Percentiles rank a stretch among this genome's conserved stretches.
phyloP scores from a whole-genome alignment of 352 stramenopile species.

The Phytophthora cactorum region DNA sequence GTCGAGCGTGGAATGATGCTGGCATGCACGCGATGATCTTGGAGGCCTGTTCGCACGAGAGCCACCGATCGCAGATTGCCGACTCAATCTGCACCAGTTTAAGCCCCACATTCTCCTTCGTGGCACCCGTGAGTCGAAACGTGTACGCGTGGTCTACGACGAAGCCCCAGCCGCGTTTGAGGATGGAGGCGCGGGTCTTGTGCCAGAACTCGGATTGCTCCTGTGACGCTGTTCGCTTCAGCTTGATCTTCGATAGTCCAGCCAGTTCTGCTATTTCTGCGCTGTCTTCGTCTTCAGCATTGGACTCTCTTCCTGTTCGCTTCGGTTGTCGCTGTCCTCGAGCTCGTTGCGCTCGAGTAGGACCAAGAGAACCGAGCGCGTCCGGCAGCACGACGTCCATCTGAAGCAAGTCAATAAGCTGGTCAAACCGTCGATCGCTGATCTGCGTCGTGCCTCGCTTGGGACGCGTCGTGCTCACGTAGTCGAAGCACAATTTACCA shows the following conservation, averaged over 20 bases:
- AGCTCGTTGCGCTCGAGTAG: slow-evolving; percentile 23
- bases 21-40: slow-evolving; percentile 84
- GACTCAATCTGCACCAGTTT: slow-evolving; percentile 88
- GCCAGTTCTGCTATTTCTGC: slow-evolving; percentile 10
- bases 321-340: slow-evolving; percentile 17
- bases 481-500: slow-evolving; percentile 90
- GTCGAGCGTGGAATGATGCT: slow-evolving; percentile 52
- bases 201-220: slow-evolving; percentile 61
- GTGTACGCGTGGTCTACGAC: slow-evolving; percentile 44
- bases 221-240: slow-evolving; percentile 18
- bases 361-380: slow-evolving; percentile 18
- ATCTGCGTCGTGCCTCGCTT: slow-evolving; percentile 65
- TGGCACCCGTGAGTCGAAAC: slow-evolving; percentile 55
- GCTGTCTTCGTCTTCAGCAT: slow-evolving; percentile 2
- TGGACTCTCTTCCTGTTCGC: neutral
- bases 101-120: slow-evolving; percentile 71
- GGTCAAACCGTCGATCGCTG: slow-evolving; percentile 72
- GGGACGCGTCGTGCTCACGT: slow-evolving; percentile 84
- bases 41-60: slow-evolving; percentile 69
- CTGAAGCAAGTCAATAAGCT: slow-evolving; percentile 74
- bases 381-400: slow-evolving; percentile 44
- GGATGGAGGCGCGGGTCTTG: slow-evolving; percentile 49
- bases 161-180: slow-evolving; percentile 47
- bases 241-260: slow-evolving; percentile 9
- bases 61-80: slow-evolving; percentile 75